Evolutionary conservation across 352 stramenopile genomes (phyloP), one percentile per base, ranked within the genome.

Genomic region (Phytophthora syringae): DNA sequence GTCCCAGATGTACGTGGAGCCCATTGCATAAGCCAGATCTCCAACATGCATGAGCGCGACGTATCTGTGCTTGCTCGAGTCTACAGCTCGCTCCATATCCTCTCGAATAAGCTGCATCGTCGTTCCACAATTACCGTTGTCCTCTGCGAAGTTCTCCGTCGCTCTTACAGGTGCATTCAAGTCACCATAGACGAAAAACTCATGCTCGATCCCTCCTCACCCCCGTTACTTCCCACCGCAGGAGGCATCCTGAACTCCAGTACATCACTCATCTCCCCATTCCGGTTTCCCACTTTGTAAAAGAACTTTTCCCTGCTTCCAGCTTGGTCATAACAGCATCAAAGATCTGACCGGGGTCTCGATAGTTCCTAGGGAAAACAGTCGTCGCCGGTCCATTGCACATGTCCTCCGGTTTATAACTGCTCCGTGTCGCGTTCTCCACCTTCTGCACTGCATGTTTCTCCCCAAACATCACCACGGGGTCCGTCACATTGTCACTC

Each of bases 161-260:
- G 68, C 57, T 16, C 59, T 34, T 0, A 65, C 52, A 0, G 77
- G 68, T 2, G 62, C 58, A 36, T 78, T 90, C 62, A 94, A 67
- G 68, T 96, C 86, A 28, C 73, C 88, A 51, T 88, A 91, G 12
- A 90, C 84, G 42, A 96, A 76, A 42, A 90, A 96, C 76, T 84
- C 63, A 88, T 79, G 24, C 67, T 78, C 9, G 54, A 61, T 22
- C 55, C 61, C 20, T 57, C 40, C 76, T 15, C 59, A 52, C 61
- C 64, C 4, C 28, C 27, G 21, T 74, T 70, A 47, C 30, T 62
- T 18, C 74, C 74, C 10, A 49, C 24, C 9, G 56, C 47, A 21
- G 70, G 67, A 13, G 70, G 67, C 63, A 79, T 63, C 3, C 52
- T 52, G 22, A 82, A 82, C 45, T 71, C 59, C 12, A 67, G 57